These are phyloP conservation scores for Clavispora phyllophila DNA, from an alignment of 805 yeast genomes.

Conservation along the genomic window DNA sequence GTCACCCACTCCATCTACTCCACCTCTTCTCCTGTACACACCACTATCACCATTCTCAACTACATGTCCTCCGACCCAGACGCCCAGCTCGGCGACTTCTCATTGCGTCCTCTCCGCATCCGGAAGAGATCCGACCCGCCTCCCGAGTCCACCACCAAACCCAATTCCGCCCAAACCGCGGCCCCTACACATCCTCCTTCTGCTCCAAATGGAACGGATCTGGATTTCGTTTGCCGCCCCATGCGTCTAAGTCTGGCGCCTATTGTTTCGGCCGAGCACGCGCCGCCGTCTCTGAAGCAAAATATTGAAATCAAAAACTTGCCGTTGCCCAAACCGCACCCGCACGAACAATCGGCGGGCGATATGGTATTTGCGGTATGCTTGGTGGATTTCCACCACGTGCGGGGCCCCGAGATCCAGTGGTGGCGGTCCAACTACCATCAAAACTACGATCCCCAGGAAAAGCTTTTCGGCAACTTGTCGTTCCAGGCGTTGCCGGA, in stretches of 20 bases:
- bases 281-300: no score
- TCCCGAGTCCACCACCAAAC: background rate
- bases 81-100: constrained; percentile 4
- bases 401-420: constrained; percentile 91
- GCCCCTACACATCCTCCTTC: background rate
- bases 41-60: background rate
- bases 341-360: constrained; percentile 4
- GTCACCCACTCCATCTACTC: background rate
- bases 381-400: constrained; percentile 88
- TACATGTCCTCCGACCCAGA: background rate
- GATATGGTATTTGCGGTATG: constrained; percentile 74
- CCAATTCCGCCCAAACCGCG: background rate
- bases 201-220: constrained; percentile 1
- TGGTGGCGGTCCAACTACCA: constrained; percentile 63
- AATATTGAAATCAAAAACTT: constrained; percentile 32
- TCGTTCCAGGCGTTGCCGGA: constrained; percentile 97
- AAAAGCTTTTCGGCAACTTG: constrained; percentile 70
- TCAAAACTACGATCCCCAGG: constrained; percentile 23
- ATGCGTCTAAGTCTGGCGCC: constrained; percentile 19
- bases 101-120: constrained; percentile 13
- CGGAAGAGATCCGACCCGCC: constrained; percentile 6
- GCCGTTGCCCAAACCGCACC: constrained; percentile 20
- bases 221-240: constrained; percentile 36
- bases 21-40: background rate
- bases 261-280: constrained; percentile 1